Percentiles rank a stretch among this genome's conserved stretches.
These are phyloP conservation scores for Hypholoma fasciculare DNA, from an alignment of 768 basidiomycete genomes.

Conservation along the genomic window DNA sequence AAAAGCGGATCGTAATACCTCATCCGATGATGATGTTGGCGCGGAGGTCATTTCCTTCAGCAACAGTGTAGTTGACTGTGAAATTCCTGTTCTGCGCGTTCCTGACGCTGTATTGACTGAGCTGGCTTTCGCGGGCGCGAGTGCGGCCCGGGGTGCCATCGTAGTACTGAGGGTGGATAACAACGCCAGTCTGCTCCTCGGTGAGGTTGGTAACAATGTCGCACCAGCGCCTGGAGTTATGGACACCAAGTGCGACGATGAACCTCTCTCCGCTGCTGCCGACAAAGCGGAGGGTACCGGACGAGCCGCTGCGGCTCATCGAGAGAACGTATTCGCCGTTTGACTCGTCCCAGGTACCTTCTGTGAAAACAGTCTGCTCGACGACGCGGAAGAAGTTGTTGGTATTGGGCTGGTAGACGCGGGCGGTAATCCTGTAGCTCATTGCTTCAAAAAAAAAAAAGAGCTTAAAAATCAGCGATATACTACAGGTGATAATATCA, in stretches of 20 bases:
- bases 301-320: slow-evolving; percentile 24
- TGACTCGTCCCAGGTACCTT: slow-evolving; percentile 28
- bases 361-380: slow-evolving; percentile 31
- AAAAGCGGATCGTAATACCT: not conserved
- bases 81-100: not conserved
- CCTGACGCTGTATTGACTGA: not conserved
- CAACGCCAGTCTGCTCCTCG: slow-evolving; percentile 17
- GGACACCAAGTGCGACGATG: slow-evolving; percentile 34
- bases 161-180: slow-evolving; percentile 29
- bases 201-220: slow-evolving; percentile 33
- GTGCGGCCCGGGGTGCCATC: not conserved
- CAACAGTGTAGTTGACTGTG: slow-evolving; percentile 1
- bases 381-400: slow-evolving; percentile 25
- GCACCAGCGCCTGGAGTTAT: slow-evolving; percentile 38
- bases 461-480: no score
- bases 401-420: slow-evolving; percentile 8
- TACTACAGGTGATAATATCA: no score
- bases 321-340: slow-evolving; percentile 24
- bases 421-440: slow-evolving; percentile 3
- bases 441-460: not conserved
- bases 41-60: not conserved
- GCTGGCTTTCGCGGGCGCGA: not conserved
- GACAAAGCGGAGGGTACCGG: slow-evolving; percentile 32
- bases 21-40: slow-evolving; percentile 10
- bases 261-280: slow-evolving; percentile 26